phyloP scores from a whole-genome alignment of 2,329 filamentous ascomycete genomes.

The Ilyonectria sp. region DNA sequence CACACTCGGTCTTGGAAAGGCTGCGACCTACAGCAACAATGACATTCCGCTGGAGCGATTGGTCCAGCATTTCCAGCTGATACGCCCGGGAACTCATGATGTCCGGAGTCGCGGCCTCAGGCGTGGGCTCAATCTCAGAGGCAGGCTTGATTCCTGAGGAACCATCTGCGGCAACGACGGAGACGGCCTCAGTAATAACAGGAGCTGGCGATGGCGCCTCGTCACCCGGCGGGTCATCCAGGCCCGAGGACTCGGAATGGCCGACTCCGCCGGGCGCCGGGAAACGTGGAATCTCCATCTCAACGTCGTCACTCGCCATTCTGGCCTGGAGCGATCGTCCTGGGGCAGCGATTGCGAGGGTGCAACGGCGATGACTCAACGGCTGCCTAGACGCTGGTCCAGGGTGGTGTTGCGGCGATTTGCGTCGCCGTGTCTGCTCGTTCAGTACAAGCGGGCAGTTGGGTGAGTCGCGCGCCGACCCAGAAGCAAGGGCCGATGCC shows the following conservation, averaged over 20 bases:
- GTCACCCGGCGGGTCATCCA: conserved; percentile 18
- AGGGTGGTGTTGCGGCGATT: conserved; percentile 2
- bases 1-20: not conserved
- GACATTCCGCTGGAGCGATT: conserved; percentile 77
- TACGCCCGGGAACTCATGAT: conserved; percentile 71
- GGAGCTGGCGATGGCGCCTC: conserved; percentile 16
- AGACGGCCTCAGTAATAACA: conserved; percentile 37
- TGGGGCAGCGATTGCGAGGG: not conserved
- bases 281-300: conserved; percentile 18
- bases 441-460: not conserved
- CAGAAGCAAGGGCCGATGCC: not conserved
- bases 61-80: conserved; percentile 82
- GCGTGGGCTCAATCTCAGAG: conserved; percentile 1
- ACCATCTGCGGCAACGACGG: conserved; percentile 18
- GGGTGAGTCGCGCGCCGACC: not conserved
- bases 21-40: conserved; percentile 75
- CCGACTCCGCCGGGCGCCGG: conserved; percentile 4
- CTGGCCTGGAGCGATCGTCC: not conserved
- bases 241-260: conserved; percentile 24
- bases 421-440: not conserved
- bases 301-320: conserved; percentile 15
- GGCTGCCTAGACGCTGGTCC: conserved; percentile 18
- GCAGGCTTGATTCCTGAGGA: not conserved
- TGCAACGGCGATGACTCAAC: conserved; percentile 27
- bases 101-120: conserved; percentile 25